Conservation (phyloP, 2,329 filamentous ascomycete species). For the Colletotrichum plurivorum region DNA sequence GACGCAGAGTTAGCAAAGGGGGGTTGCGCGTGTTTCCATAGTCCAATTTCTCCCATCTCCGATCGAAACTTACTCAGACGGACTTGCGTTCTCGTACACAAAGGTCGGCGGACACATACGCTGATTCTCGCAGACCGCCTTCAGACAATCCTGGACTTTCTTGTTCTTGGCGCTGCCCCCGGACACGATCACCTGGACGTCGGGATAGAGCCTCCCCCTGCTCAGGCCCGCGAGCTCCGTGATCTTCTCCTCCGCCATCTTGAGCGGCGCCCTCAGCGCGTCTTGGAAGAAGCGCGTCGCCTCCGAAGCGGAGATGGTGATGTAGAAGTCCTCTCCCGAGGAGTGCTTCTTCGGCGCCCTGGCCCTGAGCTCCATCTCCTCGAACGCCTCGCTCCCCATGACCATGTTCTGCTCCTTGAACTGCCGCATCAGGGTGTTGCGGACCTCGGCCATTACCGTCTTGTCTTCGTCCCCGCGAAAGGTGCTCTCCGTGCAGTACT, state of each 20-base stretch:
- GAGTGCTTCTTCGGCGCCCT: not conserved
- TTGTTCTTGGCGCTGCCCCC: conserved; percentile 18
- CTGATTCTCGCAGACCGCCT: not conserved
- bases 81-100: not conserved
- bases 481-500: conserved; percentile 8
- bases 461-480: not conserved
- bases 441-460: not conserved
- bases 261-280: not conserved
- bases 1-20: too few relatives aligned
- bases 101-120: not conserved
- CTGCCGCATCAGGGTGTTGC: not conserved
- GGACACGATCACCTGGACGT: conserved; percentile 1
- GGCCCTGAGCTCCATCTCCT: not conserved
- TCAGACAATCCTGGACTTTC: not conserved
- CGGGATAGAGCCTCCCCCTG: too few relatives aligned
- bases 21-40: too few relatives aligned
- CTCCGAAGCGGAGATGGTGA: not conserved
- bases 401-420: not conserved
- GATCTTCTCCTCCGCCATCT: not conserved
- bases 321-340: not conserved
- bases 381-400: not conserved
- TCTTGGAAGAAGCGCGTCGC: not conserved
- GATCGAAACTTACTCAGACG: conserved; percentile 4
- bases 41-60: too few relatives aligned
- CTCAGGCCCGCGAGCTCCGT: not conserved